Conservation (phyloP, 192 early-diverging fungal genomes). For the Coemansia sp. region DNA sequence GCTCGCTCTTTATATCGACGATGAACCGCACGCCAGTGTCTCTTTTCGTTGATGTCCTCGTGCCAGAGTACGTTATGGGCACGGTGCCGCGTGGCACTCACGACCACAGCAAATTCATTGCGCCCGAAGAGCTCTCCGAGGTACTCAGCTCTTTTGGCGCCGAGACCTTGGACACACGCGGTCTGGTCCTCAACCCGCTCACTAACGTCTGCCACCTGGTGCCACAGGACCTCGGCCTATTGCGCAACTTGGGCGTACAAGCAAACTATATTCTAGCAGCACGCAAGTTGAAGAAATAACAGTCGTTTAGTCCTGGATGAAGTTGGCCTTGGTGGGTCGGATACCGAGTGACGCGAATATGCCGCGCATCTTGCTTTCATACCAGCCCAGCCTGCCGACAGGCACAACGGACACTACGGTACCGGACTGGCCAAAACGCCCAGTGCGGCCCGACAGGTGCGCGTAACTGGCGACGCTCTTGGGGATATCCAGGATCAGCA, state of each 20-base stretch:
- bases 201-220: constrained; percentile 32
- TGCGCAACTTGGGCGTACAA: constrained; percentile 35
- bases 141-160: constrained; percentile 51
- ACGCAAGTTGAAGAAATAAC: constrained; percentile 29
- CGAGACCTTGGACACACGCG: constrained; percentile 53
- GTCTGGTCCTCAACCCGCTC: constrained; percentile 58
- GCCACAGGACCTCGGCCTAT: constrained; percentile 30
- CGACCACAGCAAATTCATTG: constrained; percentile 78
- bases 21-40: constrained; percentile 82
- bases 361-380: constrained; percentile 49
- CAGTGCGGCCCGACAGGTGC: constrained; percentile 86
- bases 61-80: constrained; percentile 76
- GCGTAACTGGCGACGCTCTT: constrained; percentile 66
- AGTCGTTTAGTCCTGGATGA: neutral
- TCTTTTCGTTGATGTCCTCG: constrained; percentile 71
- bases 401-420: constrained; percentile 37
- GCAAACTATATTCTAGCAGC: constrained; percentile 53
- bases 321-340: neutral
- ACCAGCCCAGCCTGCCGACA: constrained; percentile 22
- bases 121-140: constrained; percentile 59
- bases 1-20: constrained; percentile 78
- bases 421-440: constrained; percentile 63
- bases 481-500: constrained; percentile 81
- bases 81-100: constrained; percentile 86
- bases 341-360: constrained; percentile 11